Evolutionary conservation across 2,329 filamentous ascomycete species (phyloP).

Genomic region (Chalara sp.): DNA sequence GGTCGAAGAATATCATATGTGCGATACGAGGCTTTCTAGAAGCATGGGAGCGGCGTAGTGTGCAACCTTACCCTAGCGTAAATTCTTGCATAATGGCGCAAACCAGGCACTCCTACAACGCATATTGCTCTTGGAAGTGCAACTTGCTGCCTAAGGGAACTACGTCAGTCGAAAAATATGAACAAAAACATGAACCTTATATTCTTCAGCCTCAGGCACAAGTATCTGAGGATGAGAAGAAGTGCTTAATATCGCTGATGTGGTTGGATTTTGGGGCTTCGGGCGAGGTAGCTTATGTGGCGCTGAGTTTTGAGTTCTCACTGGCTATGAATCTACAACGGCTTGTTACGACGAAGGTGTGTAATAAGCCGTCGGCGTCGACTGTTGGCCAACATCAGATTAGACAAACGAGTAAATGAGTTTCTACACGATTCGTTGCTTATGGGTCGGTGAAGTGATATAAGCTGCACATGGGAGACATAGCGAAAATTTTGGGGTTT

Average conservation of each 20-base stretch:
- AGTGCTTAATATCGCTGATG: slow-evolving; percentile 31
- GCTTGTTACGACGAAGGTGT: slow-evolving; percentile 47
- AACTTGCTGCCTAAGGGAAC: slow-evolving; percentile 19
- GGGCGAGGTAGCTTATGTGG: slow-evolving; percentile 42
- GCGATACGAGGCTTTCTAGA: background rate
- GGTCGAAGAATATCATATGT: slow-evolving; percentile 23
- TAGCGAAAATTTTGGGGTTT: slow-evolving; percentile 38
- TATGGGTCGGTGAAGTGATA: too few species aligned
- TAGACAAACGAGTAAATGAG: slow-evolving; percentile 19
- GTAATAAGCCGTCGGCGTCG: slow-evolving; percentile 41
- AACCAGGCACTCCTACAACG: slow-evolving; percentile 20
- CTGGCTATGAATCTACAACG: slow-evolving; percentile 43
- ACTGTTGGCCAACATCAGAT: slow-evolving; percentile 12
- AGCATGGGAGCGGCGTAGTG: background rate
- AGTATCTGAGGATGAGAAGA: slow-evolving; percentile 8
- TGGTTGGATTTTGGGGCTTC: slow-evolving; percentile 42
- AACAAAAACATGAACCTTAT: slow-evolving; percentile 2
- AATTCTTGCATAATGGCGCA: slow-evolving; percentile 12
- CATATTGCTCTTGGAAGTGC: slow-evolving; percentile 21
- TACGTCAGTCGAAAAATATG: slow-evolving; percentile 7
- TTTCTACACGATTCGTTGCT: too few species aligned
- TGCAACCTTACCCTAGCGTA: background rate
- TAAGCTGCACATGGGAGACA: slow-evolving; percentile 32
- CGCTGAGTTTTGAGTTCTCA: slow-evolving; percentile 41
- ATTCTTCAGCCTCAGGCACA: slow-evolving; percentile 6